Conservation (phyloP, 345 rosid genomes). For the Populus deltoides region DNA sequence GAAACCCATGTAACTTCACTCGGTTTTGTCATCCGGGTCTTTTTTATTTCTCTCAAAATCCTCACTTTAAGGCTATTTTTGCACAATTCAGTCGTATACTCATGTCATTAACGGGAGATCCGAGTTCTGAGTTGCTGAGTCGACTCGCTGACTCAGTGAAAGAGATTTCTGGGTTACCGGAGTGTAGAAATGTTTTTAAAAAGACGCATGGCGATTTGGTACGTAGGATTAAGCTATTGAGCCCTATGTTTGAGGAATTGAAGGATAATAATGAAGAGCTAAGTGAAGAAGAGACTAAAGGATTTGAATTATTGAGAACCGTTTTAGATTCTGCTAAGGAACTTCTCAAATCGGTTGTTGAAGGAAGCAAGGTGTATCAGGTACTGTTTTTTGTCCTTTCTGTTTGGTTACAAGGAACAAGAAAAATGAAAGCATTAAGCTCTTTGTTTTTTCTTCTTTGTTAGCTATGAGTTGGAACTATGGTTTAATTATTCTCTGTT, state of each 20-base stretch:
- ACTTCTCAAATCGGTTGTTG: slow-evolving; percentile 56
- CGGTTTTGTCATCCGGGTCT: slow-evolving; percentile 20
- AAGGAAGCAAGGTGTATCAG: slow-evolving; percentile 85
- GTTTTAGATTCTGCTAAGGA: slow-evolving; percentile 63
- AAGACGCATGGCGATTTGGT: slow-evolving; percentile 74
- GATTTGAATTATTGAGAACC: slow-evolving; percentile 47
- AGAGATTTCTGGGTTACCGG: slow-evolving; percentile 62
- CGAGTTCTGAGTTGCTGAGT: slow-evolving; percentile 38
- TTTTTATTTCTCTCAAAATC: slow-evolving; percentile 1
- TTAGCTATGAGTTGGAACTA: neutral
- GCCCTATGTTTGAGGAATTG: slow-evolving; percentile 93
- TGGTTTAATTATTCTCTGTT: neutral
- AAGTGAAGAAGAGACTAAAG: slow-evolving; percentile 40
- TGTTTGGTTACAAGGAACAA: slow-evolving; percentile 18
- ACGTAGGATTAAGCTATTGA: slow-evolving; percentile 86
- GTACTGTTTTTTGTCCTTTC: slow-evolving; percentile 30
- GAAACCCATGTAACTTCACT: slow-evolving; percentile 3
- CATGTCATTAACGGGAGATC: slow-evolving; percentile 40
- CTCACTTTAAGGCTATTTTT: neutral
- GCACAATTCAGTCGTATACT: neutral
- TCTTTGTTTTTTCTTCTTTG: neutral
- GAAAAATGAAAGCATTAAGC: neutral
- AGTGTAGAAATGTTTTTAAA: slow-evolving; percentile 52
- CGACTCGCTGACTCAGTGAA: slow-evolving; percentile 55
- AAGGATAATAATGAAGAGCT: slow-evolving; percentile 42